Base-by-base conservation (phyloP, 2,329 filamentous ascomycete species). In the Clarireedia paspali region DNA sequence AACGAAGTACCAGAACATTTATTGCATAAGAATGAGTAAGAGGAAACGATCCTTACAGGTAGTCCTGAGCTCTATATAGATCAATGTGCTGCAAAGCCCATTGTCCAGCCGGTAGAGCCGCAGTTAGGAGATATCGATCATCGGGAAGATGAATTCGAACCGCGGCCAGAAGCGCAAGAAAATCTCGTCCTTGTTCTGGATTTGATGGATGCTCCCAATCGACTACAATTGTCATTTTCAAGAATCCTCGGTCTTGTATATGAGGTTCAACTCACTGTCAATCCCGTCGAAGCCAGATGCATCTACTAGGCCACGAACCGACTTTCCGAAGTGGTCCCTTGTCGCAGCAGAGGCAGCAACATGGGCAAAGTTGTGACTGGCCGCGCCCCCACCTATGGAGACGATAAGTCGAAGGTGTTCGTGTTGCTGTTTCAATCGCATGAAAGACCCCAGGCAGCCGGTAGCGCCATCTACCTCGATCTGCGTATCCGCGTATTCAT, bases 181-280 rank as follows among this genome's bases (percentile, higher is more conserved):
- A 91, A 68, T 91, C 79, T 59, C 77, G 74, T 24, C 87, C 88
- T 70, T 91, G 81, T 53, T 82, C 75, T 2, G 75, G 68, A 66
- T 87, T 77, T 54, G 78, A 77, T 2, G 89, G 88, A 63, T 89
- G 87, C 68, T 90, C 84, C 89, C 89, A 94, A 65, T 88, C 85
- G 68, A 94, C 88, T 92, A 47, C 20, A 26, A 9, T 50, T 10
- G 36, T 58, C 45, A 58, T 36, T 26, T 17, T 38, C 24, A 39
- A 14, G 27, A 42, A 15, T 17, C 30, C 45, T 47, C 6, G 17
- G 23, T 27, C 26, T 24, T 30, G 10, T 15, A 6, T 20, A 23
- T 9, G 15, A 12, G 34, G n/a, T 5, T 14, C 10, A 26, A 65
- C 80, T 69, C 73, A 91, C 88, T 84, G 68, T 94, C 89, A 61